phyloP scores from a whole-genome alignment of 805 yeast species.

The Saturnispora quitensis region DNA sequence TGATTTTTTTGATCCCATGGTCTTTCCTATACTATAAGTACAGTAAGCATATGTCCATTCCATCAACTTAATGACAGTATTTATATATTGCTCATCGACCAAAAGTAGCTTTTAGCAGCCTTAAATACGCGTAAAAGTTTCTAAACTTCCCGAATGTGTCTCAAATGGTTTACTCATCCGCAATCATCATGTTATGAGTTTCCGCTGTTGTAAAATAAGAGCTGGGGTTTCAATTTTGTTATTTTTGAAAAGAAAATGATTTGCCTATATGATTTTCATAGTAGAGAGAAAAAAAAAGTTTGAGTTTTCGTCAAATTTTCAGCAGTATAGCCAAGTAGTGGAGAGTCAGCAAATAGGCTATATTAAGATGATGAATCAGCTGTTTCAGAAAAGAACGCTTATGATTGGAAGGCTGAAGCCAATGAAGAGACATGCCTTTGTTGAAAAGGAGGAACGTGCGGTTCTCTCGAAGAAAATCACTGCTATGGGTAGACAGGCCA shows the following conservation, averaged over 20 bases:
- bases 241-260: not conserved
- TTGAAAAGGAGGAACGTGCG: slow-evolving; percentile 16
- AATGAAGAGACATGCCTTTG: slow-evolving; percentile 1
- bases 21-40: too few species aligned
- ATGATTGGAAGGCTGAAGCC: slow-evolving; percentile 25
- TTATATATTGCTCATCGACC: too few species aligned
- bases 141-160: too few species aligned
- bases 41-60: too few species aligned
- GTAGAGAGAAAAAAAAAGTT: not conserved
- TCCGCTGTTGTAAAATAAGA: too few species aligned
- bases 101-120: too few species aligned
- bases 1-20: too few species aligned
- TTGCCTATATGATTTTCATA: not conserved
- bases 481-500: slow-evolving; percentile 33
- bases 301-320: slow-evolving; percentile 1
- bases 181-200: too few species aligned
- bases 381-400: slow-evolving; percentile 17
- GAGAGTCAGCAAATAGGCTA: not conserved
- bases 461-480: slow-evolving; percentile 22
- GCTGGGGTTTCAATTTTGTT: not conserved
- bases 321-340: not conserved
- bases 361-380: slow-evolving; percentile 1
- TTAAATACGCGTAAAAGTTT: too few species aligned
- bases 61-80: too few species aligned
- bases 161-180: too few species aligned